These are phyloP conservation scores for Hanseniaspora opuntiae DNA, from an alignment of 805 yeast genomes.

Conservation along the genomic window DNA sequence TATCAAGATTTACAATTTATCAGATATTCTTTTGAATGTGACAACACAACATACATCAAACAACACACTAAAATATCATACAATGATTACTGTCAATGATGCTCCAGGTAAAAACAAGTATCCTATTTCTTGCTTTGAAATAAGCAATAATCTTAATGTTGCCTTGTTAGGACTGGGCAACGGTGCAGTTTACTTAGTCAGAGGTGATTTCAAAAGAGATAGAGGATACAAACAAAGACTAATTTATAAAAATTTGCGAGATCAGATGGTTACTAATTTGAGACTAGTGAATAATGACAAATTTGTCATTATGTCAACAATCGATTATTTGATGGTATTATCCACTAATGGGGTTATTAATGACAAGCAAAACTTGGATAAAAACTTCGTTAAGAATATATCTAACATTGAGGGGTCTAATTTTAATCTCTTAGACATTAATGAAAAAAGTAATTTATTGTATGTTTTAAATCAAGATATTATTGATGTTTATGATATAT, in stretches of 20 bases:
- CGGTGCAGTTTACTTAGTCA: conserved; percentile 64
- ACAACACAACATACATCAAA: background rate
- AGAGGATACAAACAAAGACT: conserved; percentile 79
- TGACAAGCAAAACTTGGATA: conserved; percentile 36
- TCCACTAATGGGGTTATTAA: conserved; percentile 68
- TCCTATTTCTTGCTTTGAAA: conserved; percentile 38
- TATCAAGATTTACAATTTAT: background rate
- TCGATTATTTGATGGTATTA: conserved; percentile 55
- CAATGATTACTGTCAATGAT: conserved; percentile 6
- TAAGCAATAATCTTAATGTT: conserved; percentile 38
- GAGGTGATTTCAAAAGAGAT: conserved; percentile 83
- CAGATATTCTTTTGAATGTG: background rate
- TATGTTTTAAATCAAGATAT: background rate
- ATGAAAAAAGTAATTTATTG: background rate
- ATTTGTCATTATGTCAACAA: conserved; percentile 57
- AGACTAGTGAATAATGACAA: conserved; percentile 39
- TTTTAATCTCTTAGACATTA: conserved; percentile 32
- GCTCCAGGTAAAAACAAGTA: conserved; percentile 35
- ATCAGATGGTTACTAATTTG: conserved; percentile 72
- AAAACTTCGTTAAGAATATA: conserved; percentile 25
- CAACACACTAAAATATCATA: background rate
- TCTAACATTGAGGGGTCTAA: conserved; percentile 37
- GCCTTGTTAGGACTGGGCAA: conserved; percentile 54
- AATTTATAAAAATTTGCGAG: conserved; percentile 45
- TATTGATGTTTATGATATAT: conserved; percentile 1